Conservation (phyloP, 1,284 basidiomycete genomes). For the Naganishia cerealis region DNA sequence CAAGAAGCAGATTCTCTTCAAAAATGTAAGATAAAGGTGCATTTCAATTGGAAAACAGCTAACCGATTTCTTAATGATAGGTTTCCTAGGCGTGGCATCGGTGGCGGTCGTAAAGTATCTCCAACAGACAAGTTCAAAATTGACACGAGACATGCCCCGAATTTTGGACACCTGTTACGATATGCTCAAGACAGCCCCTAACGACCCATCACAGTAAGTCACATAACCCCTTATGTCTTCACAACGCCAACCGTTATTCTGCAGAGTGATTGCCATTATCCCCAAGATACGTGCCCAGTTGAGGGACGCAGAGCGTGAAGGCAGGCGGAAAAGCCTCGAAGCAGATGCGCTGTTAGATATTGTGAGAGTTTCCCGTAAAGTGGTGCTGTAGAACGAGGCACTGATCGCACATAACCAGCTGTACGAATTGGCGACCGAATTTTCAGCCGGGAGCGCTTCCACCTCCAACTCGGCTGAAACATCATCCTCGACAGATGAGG, state of each 20-base stretch:
- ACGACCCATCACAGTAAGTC: slow-evolving; percentile 19
- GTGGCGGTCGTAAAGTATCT: slow-evolving; percentile 12
- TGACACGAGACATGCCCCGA: slow-evolving; percentile 10
- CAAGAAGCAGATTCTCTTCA: slow-evolving; percentile 8
- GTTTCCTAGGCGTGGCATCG: slow-evolving; percentile 5
- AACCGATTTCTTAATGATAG: not conserved
- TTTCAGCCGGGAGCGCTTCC: not conserved
- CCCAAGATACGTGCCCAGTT: slow-evolving; percentile 4
- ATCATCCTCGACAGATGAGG: not conserved
- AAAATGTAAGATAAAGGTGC: not conserved
- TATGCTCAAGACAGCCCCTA: slow-evolving; percentile 7
- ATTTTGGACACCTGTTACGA: slow-evolving; percentile 6
- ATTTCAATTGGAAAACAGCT: not conserved
- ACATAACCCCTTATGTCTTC: not conserved
- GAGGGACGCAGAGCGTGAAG: not conserved
- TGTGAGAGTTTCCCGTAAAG: slow-evolving; percentile 6
- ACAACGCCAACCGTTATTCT: not conserved
- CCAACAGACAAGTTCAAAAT: not conserved
- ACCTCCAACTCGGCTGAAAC: not conserved
- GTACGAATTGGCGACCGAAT: slow-evolving; percentile 9
- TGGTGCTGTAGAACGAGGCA: not conserved
- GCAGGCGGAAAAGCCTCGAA: slow-evolving; percentile 1
- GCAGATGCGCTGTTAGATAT: slow-evolving; percentile 26
- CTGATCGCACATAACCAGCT: not conserved
- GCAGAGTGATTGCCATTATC: not conserved